These are phyloP conservation scores for Tulasnella sp. DNA, from an alignment of 768 basidiomycete species.

Conservation along the genomic window DNA sequence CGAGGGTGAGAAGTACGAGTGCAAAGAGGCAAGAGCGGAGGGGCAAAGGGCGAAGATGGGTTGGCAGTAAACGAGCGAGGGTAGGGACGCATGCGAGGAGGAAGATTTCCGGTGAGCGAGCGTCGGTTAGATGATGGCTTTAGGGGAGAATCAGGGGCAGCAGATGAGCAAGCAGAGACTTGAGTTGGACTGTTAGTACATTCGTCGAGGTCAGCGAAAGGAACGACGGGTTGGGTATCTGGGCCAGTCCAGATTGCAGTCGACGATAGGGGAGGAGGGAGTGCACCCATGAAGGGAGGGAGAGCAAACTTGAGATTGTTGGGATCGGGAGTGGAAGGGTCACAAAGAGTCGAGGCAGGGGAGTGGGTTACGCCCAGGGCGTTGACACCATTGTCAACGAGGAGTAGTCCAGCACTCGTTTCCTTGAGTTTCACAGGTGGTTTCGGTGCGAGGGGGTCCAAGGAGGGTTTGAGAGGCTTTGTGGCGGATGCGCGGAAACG, in stretches of 20 bases:
- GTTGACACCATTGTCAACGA: not conserved
- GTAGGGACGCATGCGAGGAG: not conserved
- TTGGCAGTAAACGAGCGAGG: not conserved
- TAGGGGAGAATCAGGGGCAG: too few species aligned
- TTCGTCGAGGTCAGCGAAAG: too few species aligned
- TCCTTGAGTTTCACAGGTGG: constrained; percentile 8
- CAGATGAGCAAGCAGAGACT: too few species aligned
- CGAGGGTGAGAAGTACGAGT: not conserved
- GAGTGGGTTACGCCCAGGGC: not conserved
- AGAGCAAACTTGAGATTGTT: not conserved
- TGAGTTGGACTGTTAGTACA: too few species aligned
- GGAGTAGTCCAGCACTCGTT: constrained; percentile 4
- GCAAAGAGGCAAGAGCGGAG: not conserved
- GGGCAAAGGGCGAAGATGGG: constrained; percentile 22
- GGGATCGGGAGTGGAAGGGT: not conserved
- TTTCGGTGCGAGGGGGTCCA: not conserved
- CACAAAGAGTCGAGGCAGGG: not conserved
- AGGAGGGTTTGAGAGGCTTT: not conserved
- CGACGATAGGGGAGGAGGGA: not conserved
- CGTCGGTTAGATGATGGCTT: not conserved
- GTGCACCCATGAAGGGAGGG: not conserved
- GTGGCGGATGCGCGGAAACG: constrained; percentile 3
- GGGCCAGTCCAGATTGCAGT: too few species aligned
- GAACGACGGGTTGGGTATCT: too few species aligned
- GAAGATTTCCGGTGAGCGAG: not conserved